Base-by-base conservation (phyloP, 257 asterid species). In the Asclepias syriaca region DNA sequence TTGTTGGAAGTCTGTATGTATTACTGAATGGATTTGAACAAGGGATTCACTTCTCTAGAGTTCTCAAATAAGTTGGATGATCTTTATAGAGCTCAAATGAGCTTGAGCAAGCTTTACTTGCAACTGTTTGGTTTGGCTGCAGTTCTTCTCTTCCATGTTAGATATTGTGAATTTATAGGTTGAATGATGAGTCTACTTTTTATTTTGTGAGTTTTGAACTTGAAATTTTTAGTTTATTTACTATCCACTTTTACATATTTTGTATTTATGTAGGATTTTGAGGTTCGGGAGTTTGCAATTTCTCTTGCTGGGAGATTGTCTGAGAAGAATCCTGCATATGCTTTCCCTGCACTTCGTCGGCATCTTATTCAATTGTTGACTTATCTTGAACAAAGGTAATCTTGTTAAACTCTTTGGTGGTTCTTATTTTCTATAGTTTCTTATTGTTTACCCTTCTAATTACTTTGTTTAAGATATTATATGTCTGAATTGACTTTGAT, bases 311-410 rank as follows among this genome's bases (percentile, higher is more conserved):
- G 99, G 71, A 92, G 99, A 74, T 85, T 95, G 63, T 95, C 99
- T 63, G 99, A 89, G 84, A 95, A 95, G 83, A 95, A 95, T 83
- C 99, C 99, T 69, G 99, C 98, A 71, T 92, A 95, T 77, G 99
- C 90, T 77, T 97, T 92, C 70, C 99, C 99, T 37, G 98, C 99
- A 77, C 98, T 95, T 43, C 99, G 99, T 65, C 96, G 99, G 75
- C 96, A 95, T 85, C 97, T 95, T 77, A 95, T 92, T 79, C 99
- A 95, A 72, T 79, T 95, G 82, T 84, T 95, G 82, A 95, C 96
- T 67, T 90, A 95, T 87, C 88, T 95, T 75, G 90, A 95, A 73
- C 97, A 92, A 82, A 95, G 99, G 99, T 95, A 80, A 73, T 70
- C 68, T 77, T 71, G 21, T 39, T 65, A 37, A 37, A 49, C n/a